phyloP scores from a whole-genome alignment of 2,329 filamentous ascomycete species.

The Paracoccidioides lutzii region DNA sequence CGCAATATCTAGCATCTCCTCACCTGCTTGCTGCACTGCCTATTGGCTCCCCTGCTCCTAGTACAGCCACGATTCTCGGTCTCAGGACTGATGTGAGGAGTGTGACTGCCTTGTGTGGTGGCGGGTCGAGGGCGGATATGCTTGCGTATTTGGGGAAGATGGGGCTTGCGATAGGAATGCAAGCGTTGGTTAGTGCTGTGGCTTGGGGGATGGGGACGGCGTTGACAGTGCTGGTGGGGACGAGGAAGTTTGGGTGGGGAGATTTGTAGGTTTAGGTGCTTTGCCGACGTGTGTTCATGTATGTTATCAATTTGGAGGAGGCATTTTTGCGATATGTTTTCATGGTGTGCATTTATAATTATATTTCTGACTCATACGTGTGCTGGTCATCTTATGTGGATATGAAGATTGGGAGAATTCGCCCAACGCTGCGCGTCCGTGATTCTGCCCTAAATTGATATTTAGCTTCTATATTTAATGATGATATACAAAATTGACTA shows the following conservation, averaged over 20 bases:
- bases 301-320: too few relatives aligned
- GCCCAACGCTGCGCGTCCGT: too few relatives aligned
- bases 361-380: too few relatives aligned
- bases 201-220: constrained; percentile 28
- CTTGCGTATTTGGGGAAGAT: constrained; percentile 26
- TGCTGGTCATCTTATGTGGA: too few relatives aligned
- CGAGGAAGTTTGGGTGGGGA: constrained; percentile 30
- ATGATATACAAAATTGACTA: too few relatives aligned
- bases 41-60: constrained; percentile 1
- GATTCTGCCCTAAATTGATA: too few relatives aligned
- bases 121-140: constrained; percentile 19
- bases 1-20: constrained; percentile 22
- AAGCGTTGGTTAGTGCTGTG: constrained; percentile 24
- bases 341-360: not conserved
- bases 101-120: constrained; percentile 25
- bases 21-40: constrained; percentile 10
- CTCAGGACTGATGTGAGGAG: constrained; percentile 20
- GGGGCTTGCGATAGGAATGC: constrained; percentile 25
- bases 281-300: not conserved
- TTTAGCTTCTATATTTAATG: too few relatives aligned
- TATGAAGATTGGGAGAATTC: too few relatives aligned
- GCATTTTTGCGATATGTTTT: not conserved
- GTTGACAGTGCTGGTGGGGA: constrained; percentile 27
- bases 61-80: constrained; percentile 5
- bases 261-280: constrained; percentile 6